Evolutionary conservation across 257 asterid genomes (phyloP), one percentile per base, ranked within the genome.

Genomic region (Echites panduratus): DNA sequence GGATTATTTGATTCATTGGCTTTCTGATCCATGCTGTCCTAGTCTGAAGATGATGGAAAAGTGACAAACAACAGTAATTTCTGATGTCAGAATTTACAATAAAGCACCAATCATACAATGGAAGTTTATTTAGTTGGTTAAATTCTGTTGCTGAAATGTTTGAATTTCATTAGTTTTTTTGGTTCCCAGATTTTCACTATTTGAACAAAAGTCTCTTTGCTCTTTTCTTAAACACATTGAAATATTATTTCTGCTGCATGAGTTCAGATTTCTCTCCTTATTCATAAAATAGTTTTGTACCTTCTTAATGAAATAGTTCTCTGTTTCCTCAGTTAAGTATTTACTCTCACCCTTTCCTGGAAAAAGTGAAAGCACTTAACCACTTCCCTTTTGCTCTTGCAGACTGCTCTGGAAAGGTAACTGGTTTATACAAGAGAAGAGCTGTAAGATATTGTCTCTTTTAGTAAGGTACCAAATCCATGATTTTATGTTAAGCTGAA

Each of bases 391-490:
- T 75, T 73, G 66, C 73, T 70, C 65, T 79, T 83, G 80, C 86
- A 89, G 98, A 82, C 82, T 93, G 88, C 88, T 93, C 44, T 87
- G 87, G 94, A 87, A 87, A 84, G 96, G 96, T 80, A 93, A 85
- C 80, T 93, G 98, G 98, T 93, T 93, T 83, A 75, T 87, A 58
- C 96, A 93, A 84, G 98, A 91, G 88, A 89, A 91, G 82, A 91
- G 97, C 89, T 91, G 96, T 75, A 90, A 85, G 88, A 88, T 93
- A 83, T 96, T 93, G 71, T 84, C 98, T 70, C 77, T 88, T 81
- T 83, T 92, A 63, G 92, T 79, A 75, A 92, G 97, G 96, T 92
- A 82, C 29, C 79, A n/a, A 48, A 19, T 6, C 24, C 29, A 57
- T 68, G 66, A 26, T 54, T 38, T 56, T 75, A 54, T 64, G 70